A percentile compares a stretch with the other conserved stretches of the same genome.
Evolutionary conservation across 345 rosid species (phyloP).

Genomic region (Citrus medica): DNA sequence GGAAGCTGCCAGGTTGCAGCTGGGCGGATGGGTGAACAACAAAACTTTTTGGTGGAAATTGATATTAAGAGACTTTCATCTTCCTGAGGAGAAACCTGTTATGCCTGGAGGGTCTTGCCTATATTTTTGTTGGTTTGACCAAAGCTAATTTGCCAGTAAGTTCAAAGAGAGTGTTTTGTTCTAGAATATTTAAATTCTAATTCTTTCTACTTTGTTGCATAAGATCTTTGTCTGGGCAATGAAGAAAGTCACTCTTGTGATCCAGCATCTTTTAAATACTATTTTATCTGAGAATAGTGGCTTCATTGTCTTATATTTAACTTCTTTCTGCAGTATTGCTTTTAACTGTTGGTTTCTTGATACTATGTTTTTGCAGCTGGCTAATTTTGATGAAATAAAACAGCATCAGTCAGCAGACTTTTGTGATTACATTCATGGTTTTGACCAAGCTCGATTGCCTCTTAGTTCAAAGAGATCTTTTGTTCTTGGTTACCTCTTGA

Average conservation of each 20-base stretch:
- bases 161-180: neutral
- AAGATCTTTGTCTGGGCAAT: neutral
- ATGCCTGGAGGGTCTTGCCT: neutral
- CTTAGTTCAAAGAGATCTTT: neutral
- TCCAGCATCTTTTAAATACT: neutral
- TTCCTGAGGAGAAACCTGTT: neutral
- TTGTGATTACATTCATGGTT: neutral
- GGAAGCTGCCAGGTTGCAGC: constrained; percentile 56
- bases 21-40: constrained; percentile 36
- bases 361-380: neutral
- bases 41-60: neutral
- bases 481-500: neutral
- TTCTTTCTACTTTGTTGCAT: neutral
- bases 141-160: neutral
- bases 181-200: neutral
- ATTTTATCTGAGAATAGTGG: neutral
- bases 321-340: neutral
- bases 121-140: neutral
- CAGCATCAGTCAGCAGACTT: too few relatives aligned
- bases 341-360: neutral
- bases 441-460: neutral
- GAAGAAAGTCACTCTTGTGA: neutral
- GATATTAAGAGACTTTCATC: too few relatives aligned
- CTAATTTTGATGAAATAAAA: neutral
- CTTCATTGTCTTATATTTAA: neutral